phyloP scores from a whole-genome alignment of 768 basidiomycete genomes.

The Naganishia randhawae region DNA sequence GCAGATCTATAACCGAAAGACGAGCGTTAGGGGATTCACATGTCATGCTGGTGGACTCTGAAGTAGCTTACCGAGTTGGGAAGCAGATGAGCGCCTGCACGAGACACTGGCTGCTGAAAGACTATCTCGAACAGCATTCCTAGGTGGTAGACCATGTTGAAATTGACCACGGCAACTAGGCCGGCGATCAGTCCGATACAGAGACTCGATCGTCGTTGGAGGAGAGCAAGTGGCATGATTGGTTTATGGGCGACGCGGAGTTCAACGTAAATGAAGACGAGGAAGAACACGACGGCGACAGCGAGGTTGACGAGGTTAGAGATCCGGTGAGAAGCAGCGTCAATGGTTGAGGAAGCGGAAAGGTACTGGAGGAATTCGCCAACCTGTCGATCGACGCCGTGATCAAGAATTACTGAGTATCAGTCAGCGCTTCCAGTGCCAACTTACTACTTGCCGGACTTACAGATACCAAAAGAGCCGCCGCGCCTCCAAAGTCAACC shows the following conservation, averaged over 20 bases:
- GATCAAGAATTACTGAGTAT: background rate
- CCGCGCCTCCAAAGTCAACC: constrained; percentile 30
- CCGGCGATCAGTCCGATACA: constrained; percentile 31
- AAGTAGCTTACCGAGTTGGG: constrained; percentile 25
- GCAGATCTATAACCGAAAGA: constrained; percentile 10
- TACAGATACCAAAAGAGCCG: constrained; percentile 27
- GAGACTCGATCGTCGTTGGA: constrained; percentile 16
- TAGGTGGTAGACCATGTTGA: constrained; percentile 33
- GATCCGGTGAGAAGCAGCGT: constrained; percentile 17
- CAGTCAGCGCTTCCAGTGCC: background rate
- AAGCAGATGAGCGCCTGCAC: constrained; percentile 31
- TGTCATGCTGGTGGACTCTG: background rate
- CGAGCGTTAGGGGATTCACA: background rate
- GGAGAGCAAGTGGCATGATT: constrained; percentile 24
- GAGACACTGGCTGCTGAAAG: constrained; percentile 26
- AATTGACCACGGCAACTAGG: constrained; percentile 29
- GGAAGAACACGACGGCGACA: constrained; percentile 17
- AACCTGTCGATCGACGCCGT: constrained; percentile 9
- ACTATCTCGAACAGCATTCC: constrained; percentile 32
- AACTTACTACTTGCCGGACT: background rate
- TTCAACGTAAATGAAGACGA: constrained; percentile 28
- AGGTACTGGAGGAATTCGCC: constrained; percentile 28
- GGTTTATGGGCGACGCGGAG: constrained; percentile 28
- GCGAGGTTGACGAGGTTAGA: constrained; percentile 14
- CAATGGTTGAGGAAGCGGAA: background rate